A percentile compares a stretch with the other conserved stretches of the same genome.
Evolutionary conservation across 2,329 filamentous ascomycete genomes (phyloP).

Genomic region (Blastomyces silverae): DNA sequence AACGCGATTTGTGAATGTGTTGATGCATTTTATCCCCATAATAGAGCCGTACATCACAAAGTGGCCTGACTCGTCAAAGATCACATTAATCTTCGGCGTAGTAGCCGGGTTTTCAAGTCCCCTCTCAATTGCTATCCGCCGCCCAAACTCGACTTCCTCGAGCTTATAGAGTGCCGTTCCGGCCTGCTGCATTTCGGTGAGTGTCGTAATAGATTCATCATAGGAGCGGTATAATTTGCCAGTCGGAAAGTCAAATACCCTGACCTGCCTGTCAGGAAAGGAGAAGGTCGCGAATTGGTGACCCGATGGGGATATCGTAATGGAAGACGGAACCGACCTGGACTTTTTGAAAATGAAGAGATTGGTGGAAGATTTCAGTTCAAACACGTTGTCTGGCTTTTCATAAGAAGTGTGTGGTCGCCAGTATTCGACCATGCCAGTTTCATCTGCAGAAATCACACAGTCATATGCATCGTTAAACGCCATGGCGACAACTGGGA

Average conservation of each 20-base stretch:
- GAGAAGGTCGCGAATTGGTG: constrained; percentile 83
- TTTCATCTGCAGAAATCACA: constrained; percentile 79
- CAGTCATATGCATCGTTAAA: constrained; percentile 89
- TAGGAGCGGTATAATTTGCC: constrained; percentile 88
- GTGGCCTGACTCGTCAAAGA: constrained; percentile 93
- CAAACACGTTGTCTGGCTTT: constrained; percentile 85
- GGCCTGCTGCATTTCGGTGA: constrained; percentile 94
- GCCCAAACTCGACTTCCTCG: constrained; percentile 86
- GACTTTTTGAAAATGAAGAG: constrained; percentile 97
- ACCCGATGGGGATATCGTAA: constrained; percentile 80
- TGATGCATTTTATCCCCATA: constrained; percentile 87
- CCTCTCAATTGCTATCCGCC: constrained; percentile 75
- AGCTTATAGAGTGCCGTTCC: constrained; percentile 73
- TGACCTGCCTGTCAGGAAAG: constrained; percentile 85
- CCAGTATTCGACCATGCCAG: constrained; percentile 98
- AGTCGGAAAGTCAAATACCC: constrained; percentile 84
- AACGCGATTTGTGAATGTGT: constrained; percentile 88
- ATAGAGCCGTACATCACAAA: constrained; percentile 94
- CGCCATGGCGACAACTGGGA: constrained; percentile 72
- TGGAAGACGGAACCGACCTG: constrained; percentile 72
- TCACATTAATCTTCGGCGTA: constrained; percentile 69
- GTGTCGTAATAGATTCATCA: constrained; percentile 83
- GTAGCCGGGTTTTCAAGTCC: constrained; percentile 68
- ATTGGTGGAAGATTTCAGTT: constrained; percentile 87
- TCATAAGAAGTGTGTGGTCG: constrained; percentile 68